Base-by-base conservation (phyloP, 176 grass and related monocot genomes). In the Cenchrus purpureus region DNA sequence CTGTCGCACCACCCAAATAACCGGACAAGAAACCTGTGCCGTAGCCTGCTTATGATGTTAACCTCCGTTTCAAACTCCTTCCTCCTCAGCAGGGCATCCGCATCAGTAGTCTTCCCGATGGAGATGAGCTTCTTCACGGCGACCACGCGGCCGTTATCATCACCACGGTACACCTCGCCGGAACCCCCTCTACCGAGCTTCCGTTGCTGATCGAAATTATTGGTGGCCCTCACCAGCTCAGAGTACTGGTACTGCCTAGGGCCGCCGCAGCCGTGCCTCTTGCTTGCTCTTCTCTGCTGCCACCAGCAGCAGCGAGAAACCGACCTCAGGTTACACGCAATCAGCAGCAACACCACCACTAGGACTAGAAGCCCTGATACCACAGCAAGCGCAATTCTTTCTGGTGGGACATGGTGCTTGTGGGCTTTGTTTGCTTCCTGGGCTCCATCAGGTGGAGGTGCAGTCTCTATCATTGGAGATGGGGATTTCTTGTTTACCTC, bases 1-100 rank as follows among this genome's bases (percentile, higher is more conserved):
- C 43, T 64, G 22, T 79, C 58, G 4, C 42, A 64, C 76, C 76
- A 79, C 0, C 76, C 76, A 10, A 84, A 8, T 5, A 91, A 69
- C 71, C 70, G 75, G 25, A 91, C 85, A 3, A 87, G 74, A 40
- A 88, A 82, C 10, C 77, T 76, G 53, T 91, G 89, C 10, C 85
- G 28, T 34, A 91, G 56, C 40, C 79, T 75, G 85, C 80, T 84
- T 22, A 84, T 91, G 61, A 87, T 80, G 15, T 73, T 73, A 19
- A 90, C 84, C n/a, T 90, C 88, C 0, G 54, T 0, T 12, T 78
- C 57, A 0, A 78, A 59, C 57, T 22, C 76, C 25, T 1, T 78
- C 40, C 57, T 63, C 12, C 12, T 74, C 29, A 0, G n/a, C 3
- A 40, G 3, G 0, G 52, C 9, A 3, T 53, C 53, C 40, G 10